phyloP scores from a whole-genome alignment of 2,329 filamentous ascomycete genomes.

The Sporothrix luriei region DNA sequence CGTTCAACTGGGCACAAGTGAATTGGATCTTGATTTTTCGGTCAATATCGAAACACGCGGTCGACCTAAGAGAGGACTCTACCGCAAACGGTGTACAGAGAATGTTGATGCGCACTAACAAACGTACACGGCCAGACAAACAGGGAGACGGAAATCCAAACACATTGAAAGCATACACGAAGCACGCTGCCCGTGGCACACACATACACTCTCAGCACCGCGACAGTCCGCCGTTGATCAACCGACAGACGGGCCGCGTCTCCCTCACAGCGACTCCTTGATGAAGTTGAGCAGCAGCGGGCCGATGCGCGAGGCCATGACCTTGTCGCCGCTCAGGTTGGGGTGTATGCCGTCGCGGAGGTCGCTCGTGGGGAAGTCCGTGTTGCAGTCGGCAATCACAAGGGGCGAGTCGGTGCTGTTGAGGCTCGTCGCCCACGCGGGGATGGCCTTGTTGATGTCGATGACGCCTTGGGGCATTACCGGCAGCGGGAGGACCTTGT shows the following conservation, averaged over 20 bases:
- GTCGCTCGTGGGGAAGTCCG: slow-evolving; percentile 42
- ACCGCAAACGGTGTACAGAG: neutral
- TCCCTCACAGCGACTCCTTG: slow-evolving; percentile 36
- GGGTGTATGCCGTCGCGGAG: slow-evolving; percentile 49
- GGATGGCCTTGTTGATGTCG: slow-evolving; percentile 37
- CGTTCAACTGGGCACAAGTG: neutral
- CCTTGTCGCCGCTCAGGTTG: slow-evolving; percentile 43
- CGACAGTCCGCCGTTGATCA: too few relatives aligned
- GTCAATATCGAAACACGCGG: slow-evolving; percentile 15
- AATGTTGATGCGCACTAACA: neutral
- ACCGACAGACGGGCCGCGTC: neutral
- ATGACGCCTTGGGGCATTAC: slow-evolving; percentile 39
- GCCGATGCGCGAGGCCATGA: slow-evolving; percentile 43
- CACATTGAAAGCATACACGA: neutral
- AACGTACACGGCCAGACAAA: slow-evolving; percentile 5
- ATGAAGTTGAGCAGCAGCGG: slow-evolving; percentile 44
- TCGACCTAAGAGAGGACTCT: neutral
- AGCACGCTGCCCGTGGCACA: slow-evolving; percentile 15
- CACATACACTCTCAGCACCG: neutral
- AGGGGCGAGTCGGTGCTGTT: slow-evolving; percentile 47
- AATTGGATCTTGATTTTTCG: neutral
- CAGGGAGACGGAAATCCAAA: neutral
- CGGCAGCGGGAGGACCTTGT: slow-evolving; percentile 47
- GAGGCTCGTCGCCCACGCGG: slow-evolving; percentile 43
- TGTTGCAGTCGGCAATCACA: slow-evolving; percentile 46